A percentile compares a stretch with the other conserved stretches of the same genome.
These are phyloP conservation scores for Tetraselmis striata DNA, from an alignment of 139 green algal species.

Conservation along the genomic window DNA sequence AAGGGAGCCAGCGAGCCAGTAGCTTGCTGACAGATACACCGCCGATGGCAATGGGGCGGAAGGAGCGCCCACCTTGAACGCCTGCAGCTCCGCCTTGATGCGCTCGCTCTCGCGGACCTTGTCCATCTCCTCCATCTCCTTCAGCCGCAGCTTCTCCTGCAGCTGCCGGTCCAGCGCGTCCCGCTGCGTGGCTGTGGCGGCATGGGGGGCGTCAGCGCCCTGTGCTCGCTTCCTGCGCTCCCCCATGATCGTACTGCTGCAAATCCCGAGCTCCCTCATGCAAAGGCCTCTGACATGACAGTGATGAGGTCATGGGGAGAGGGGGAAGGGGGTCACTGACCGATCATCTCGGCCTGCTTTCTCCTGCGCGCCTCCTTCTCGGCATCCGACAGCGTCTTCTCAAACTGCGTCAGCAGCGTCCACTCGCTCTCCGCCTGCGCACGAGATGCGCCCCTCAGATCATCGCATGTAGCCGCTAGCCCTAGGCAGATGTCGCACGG, in stretches of 20 bases:
- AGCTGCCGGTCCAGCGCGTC: neutral
- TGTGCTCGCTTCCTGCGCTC: too few relatives aligned
- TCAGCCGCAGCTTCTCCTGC: neutral
- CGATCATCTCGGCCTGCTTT: neutral
- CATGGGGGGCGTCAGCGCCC: too few relatives aligned
- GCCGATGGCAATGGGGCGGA: too few relatives aligned
- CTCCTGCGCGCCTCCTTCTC: neutral
- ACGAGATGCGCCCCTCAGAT: too few relatives aligned
- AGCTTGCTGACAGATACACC: too few relatives aligned
- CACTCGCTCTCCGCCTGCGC: constrained; percentile 1
- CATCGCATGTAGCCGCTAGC: too few relatives aligned
- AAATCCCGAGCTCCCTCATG: too few relatives aligned
- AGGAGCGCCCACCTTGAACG: neutral
- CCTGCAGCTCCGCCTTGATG: neutral
- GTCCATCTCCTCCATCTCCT: constrained; percentile 4
- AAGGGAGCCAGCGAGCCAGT: too few relatives aligned
- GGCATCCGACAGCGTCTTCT: neutral
- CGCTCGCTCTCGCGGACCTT: neutral
- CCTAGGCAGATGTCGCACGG: too few relatives aligned
- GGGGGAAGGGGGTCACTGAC: too few relatives aligned
- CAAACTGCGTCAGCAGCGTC: constrained; percentile 1
- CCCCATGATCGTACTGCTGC: too few relatives aligned
- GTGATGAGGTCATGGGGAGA: neutral
- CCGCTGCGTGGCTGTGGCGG: neutral
- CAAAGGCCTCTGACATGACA: neutral